Base-by-base conservation (phyloP, 176 grass and related monocot genomes). In the Avena insularis region DNA sequence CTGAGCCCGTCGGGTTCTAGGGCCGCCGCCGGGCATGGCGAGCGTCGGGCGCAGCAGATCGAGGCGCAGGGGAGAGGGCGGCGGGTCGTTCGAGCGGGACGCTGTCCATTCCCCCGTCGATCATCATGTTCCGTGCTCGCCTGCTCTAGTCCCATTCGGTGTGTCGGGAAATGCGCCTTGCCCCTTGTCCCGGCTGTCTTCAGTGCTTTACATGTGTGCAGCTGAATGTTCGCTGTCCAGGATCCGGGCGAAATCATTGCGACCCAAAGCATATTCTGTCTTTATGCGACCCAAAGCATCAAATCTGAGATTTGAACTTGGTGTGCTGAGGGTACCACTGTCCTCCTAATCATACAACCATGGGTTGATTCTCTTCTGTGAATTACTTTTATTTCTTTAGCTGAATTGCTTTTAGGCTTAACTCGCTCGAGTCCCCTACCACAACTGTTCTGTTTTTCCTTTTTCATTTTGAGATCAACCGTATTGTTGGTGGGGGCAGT, bases 1-100 rank as follows among this genome's bases (percentile, higher is more conserved):
- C 81, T 43, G 69, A 51, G 21, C 70, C 60, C 43, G 31, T 1
- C 49, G 85, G 68, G 46, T 64, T 65, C 11, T 35, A 23, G 33
- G 57, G 5, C 48, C 43, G 53, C 81, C 11, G 9, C 59, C 58
- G 69, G 55, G 76, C 68, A 91, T 88, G 90, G 77, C 55, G 31
- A 62, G 81, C 79, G 43, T 86, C 38, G 78, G 35, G 54, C 79
- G 87, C 56, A 54, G 86, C 90, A 88, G 84, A 79, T 91, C 90
- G 86, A 87, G 81, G 61, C 81, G 69, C 51, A 88, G 81, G 10
- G 86, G 77, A 14, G 81, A 85, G 77, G 68, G 69, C 27, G 89
- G 59, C 56, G 56, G 84, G 13, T 79, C 59, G 68, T 58, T 79
- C 19, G 67, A 80, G 67, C 50, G 85, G 85, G 80, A 87, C 84